Evolutionary conservation across 2,329 filamentous ascomycete species (phyloP), one percentile per base, ranked within the genome.

Genomic region (Diaporthe eres): DNA sequence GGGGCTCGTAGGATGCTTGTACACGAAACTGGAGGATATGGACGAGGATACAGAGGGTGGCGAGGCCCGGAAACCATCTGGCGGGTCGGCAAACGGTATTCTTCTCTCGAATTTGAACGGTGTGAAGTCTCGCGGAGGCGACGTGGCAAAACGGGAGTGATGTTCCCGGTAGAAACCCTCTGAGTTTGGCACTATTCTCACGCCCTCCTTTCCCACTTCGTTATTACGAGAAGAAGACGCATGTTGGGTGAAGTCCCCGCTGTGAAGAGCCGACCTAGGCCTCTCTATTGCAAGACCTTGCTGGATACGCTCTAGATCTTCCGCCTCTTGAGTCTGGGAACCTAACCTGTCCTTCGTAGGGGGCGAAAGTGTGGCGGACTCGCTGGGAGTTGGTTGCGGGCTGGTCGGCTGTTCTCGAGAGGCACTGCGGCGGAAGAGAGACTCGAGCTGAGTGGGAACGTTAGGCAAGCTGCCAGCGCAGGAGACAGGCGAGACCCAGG

Each of bases 1-100:
- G 19, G 97, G 97, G 80, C 96, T 98, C 2, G 97, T 98, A 0
- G 97, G 96, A 3, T 94, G 91, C 84, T 96, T 94, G 77, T 98
- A 94, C 44, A 94, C 89, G 82, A 98, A 98, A 79, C 92, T 95
- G 2, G 92, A 94, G 0, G 94, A 93, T 19, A 94, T 88, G 1
- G 95, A 94, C 10, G 93, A 95, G 4, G 92, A 93, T 13, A 94
- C 81, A 1, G 92, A 92, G 10, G 93, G 92, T 25, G 89, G 86
- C 31, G 87, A 84, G 0, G 88, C 87, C 61, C 82, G 84, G 72
- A 85, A 86, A 13, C 83, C 84, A 47, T 84, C 83, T 42, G 55
- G 63, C 7, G 74, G n/a, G n/a, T 77, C 70, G 39, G 58, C 63
- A 73, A 74, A 77, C 4, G 70, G 74, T 19, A 53, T 65, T 28